A percentile compares a stretch with the other conserved stretches of the same genome.
Evolutionary conservation across 805 yeast species (phyloP).

Genomic region (Cyberlindnera maritima): DNA sequence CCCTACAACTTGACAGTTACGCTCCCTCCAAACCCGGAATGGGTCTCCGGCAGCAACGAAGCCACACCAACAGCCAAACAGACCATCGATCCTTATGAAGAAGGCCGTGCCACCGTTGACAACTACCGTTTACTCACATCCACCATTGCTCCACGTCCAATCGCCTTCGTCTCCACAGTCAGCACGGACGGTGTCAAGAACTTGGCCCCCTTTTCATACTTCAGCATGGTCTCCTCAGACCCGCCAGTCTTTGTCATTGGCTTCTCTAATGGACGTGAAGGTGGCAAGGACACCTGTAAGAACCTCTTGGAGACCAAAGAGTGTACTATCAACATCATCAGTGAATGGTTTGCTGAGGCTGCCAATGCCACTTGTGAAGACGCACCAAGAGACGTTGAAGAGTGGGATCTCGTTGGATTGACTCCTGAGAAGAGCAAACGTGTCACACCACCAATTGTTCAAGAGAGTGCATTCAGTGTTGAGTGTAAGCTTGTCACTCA

Average conservation of each 20-base stretch:
- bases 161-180: constrained; percentile 54
- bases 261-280: constrained; percentile 36
- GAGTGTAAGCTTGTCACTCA: constrained; percentile 48
- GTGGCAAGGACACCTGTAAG: constrained; percentile 45
- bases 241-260: constrained; percentile 60
- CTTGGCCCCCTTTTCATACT: constrained; percentile 62
- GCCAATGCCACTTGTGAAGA: constrained; percentile 49
- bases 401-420: constrained; percentile 55
- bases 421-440: constrained; percentile 41
- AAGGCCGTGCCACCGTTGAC: constrained; percentile 23
- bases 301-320: constrained; percentile 52
- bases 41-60: constrained; percentile 7
- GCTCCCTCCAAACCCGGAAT: constrained; percentile 11
- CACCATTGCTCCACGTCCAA: constrained; percentile 58
- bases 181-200: constrained; percentile 41
- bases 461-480: constrained; percentile 57
- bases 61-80: constrained; percentile 30
- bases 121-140: constrained; percentile 52
- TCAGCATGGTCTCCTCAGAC: constrained; percentile 44
- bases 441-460: constrained; percentile 56
- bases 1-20: constrained; percentile 6
- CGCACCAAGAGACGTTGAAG: constrained; percentile 50
- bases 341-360: constrained; percentile 66
- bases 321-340: constrained; percentile 51
- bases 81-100: constrained; percentile 40